These are phyloP conservation scores for Graphilbum fragrans DNA, from an alignment of 2,329 filamentous ascomycete genomes.

Conservation along the genomic window DNA sequence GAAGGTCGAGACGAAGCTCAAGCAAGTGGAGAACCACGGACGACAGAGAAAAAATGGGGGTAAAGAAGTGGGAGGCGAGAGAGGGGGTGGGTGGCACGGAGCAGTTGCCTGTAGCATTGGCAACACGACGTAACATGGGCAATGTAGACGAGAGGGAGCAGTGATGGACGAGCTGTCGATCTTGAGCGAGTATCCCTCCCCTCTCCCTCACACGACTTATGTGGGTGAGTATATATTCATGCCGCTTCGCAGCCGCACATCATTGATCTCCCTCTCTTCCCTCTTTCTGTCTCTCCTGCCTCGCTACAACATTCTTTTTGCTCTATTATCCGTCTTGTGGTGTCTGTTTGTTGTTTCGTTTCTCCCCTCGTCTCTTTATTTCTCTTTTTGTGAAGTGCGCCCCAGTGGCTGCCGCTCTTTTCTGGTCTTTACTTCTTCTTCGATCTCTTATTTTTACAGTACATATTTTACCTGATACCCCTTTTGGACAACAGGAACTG, in stretches of 20 bases:
- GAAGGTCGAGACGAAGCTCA: too few species aligned
- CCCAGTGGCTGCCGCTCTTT: neutral
- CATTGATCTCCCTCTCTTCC: slow-evolving; percentile 5
- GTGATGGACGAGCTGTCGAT: too few species aligned
- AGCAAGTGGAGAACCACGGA: too few species aligned
- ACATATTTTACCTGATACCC: neutral
- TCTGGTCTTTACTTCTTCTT: neutral
- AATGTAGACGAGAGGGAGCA: too few species aligned
- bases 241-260: slow-evolving; percentile 2
- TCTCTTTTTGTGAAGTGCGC: neutral
- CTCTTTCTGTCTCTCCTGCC: neutral
- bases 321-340: neutral
- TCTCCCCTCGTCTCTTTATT: neutral
- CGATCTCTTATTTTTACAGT: neutral
- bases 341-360: neutral
- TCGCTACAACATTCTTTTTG: slow-evolving; percentile 8
- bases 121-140: too few species aligned
- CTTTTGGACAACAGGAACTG: too few species aligned
- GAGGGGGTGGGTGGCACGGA: too few species aligned
- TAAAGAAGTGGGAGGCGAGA: too few species aligned
- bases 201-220: neutral
- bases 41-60: too few species aligned
- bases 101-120: too few species aligned
- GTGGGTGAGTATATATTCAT: slow-evolving; percentile 3
- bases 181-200: too few species aligned